Conservation (phyloP, 179 eudicot genomes). For the Silene coronaria region DNA sequence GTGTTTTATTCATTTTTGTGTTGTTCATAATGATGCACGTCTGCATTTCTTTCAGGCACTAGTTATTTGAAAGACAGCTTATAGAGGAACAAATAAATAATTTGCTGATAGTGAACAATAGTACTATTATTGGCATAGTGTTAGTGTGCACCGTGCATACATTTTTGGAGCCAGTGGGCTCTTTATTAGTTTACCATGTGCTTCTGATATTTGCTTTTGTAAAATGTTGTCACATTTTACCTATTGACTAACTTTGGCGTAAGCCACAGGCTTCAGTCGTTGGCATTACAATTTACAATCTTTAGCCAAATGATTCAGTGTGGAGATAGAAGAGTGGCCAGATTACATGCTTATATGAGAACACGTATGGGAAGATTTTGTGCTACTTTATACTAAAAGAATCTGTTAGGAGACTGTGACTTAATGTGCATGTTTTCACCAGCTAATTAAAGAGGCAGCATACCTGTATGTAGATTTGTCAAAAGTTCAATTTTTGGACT, state of each 20-base stretch:
- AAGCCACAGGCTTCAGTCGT: neutral
- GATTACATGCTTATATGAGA: too few relatives aligned
- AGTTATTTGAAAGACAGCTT: slow-evolving; percentile 5
- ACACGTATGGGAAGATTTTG: too few relatives aligned
- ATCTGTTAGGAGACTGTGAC: too few relatives aligned
- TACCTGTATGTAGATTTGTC: too few relatives aligned
- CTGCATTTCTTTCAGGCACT: neutral
- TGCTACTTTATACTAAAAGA: too few relatives aligned
- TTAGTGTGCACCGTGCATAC: neutral
- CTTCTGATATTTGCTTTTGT: neutral
- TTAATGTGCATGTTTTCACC: too few relatives aligned
- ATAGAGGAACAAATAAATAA: neutral
- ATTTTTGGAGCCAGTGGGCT: neutral
- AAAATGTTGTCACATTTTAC: neutral
- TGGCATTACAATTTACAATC: slow-evolving; percentile 5
- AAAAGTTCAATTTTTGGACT: too few relatives aligned
- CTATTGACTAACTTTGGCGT: neutral
- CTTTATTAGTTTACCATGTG: neutral
- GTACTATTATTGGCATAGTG: neutral
- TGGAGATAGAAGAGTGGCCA: neutral
- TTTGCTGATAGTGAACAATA: neutral
- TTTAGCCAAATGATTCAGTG: neutral
- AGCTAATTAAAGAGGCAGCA: too few relatives aligned
- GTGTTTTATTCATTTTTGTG: slow-evolving; percentile 2
- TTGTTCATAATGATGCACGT: neutral